Percentiles rank a stretch among this genome's conserved stretches.
These are phyloP conservation scores for Suillus decipiens DNA, from an alignment of 768 basidiomycete genomes.

Conservation along the genomic window DNA sequence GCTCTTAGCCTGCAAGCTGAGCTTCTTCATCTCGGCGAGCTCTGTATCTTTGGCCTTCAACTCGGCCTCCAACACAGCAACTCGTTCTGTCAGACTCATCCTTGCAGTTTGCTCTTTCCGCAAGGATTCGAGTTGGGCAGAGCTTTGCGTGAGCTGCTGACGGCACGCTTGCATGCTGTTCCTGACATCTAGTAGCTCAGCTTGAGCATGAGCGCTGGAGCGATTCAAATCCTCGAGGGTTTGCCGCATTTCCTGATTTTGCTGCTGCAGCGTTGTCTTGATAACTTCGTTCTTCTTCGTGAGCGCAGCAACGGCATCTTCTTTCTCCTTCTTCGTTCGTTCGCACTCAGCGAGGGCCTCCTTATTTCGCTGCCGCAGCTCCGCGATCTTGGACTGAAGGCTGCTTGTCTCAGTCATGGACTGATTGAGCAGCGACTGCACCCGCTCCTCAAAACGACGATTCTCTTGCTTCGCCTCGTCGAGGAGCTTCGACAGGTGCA, in stretches of 20 bases:
- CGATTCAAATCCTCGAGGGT: slow-evolving; percentile 30
- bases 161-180: slow-evolving; percentile 23
- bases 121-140: slow-evolving; percentile 22
- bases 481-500: slow-evolving; percentile 3
- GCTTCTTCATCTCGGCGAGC: slow-evolving; percentile 14
- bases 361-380: slow-evolving; percentile 5
- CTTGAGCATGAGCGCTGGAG: slow-evolving; percentile 21
- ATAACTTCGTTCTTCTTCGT: slow-evolving; percentile 26
- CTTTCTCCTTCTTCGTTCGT: slow-evolving; percentile 21
- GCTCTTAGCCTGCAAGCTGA: slow-evolving; percentile 24
- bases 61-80: slow-evolving; percentile 6
- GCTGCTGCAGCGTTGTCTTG: slow-evolving; percentile 16
- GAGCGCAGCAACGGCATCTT: slow-evolving; percentile 17
- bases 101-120: slow-evolving; percentile 19
- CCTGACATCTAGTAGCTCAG: slow-evolving; percentile 23
- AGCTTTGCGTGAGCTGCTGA: slow-evolving; percentile 20
- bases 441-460: slow-evolving; percentile 5
- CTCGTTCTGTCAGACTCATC: slow-evolving; percentile 9
- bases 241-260: slow-evolving; percentile 18
- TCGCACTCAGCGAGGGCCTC: slow-evolving; percentile 14
- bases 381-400: slow-evolving; percentile 5
- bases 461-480: slow-evolving; percentile 9
- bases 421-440: slow-evolving; percentile 8
- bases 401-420: slow-evolving; percentile 10
- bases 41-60: slow-evolving; percentile 15